Evolutionary conservation across 257 asterid species (phyloP).

Genomic region (Przewalskia tangutica): DNA sequence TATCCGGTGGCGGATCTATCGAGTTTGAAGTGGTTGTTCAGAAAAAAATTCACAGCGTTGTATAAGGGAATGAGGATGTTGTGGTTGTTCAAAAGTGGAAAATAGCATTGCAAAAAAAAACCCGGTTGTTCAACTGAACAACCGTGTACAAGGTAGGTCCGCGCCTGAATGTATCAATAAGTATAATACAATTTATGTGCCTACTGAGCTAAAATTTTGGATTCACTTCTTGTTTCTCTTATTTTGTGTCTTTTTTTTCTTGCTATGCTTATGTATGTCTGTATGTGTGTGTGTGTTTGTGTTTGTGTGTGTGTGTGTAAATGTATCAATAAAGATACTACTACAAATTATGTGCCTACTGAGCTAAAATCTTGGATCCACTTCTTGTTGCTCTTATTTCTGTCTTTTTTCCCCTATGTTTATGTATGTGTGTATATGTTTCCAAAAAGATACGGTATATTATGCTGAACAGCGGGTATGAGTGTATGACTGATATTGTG

Average conservation of each 20-base stretch:
- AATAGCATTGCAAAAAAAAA: too few species aligned
- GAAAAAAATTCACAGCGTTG: too few species aligned
- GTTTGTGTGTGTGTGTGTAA: background rate
- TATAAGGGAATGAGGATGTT: too few species aligned
- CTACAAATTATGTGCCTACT: background rate
- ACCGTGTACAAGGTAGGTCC: too few species aligned
- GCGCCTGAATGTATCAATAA: background rate
- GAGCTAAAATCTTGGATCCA: background rate
- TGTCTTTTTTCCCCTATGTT: conserved; percentile 1
- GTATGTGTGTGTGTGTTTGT: background rate
- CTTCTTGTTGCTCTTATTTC: background rate
- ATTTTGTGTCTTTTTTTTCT: background rate
- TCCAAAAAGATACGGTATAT: background rate
- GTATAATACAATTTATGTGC: too few species aligned
- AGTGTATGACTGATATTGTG: background rate
- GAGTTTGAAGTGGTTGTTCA: too few species aligned
- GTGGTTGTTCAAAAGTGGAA: too few species aligned
- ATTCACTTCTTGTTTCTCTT: too few species aligned
- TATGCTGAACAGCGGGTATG: background rate
- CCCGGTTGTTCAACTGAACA: too few species aligned
- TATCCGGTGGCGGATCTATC: too few species aligned
- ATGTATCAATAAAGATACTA: background rate
- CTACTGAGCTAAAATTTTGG: too few species aligned
- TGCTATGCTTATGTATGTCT: background rate
- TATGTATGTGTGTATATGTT: background rate